Conservation (phyloP, 148 eudicot species). For the Heliosperma pusillum region DNA sequence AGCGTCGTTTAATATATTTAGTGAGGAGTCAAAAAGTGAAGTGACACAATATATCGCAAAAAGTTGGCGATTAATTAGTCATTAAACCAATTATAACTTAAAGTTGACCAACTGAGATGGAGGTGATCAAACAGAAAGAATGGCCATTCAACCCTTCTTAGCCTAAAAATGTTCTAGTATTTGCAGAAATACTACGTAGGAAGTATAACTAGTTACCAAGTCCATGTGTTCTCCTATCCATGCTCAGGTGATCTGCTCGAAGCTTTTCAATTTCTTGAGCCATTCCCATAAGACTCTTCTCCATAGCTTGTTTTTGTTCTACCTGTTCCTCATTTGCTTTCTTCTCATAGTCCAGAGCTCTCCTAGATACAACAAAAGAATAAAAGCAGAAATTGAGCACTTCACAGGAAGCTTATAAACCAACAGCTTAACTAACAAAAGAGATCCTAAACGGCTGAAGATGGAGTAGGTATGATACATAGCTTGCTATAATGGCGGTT, state of each 20-base stretch:
- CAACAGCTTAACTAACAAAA: slow-evolving; percentile 5
- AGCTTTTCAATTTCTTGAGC: slow-evolving; percentile 85
- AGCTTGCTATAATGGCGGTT: neutral
- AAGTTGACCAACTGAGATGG: neutral
- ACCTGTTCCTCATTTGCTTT: slow-evolving; percentile 68
- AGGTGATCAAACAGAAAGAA: neutral
- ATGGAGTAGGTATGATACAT: neutral
- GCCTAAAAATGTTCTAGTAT: neutral
- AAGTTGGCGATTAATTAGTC: neutral
- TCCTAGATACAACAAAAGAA: slow-evolving; percentile 42
- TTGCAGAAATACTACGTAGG: neutral
- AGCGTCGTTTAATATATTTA: no score
- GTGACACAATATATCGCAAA: neutral
- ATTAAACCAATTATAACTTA: neutral
- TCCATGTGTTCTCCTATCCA: slow-evolving; percentile 51
- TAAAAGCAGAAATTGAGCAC: neutral
- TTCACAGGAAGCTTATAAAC: slow-evolving; percentile 12
- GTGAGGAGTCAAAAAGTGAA: neutral
- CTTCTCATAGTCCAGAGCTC: slow-evolving; percentile 70
- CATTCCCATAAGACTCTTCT: slow-evolving; percentile 71
- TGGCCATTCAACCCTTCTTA: no score
- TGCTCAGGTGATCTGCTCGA: slow-evolving; percentile 53
- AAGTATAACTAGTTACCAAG: slow-evolving; percentile 37
- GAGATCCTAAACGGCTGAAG: neutral
- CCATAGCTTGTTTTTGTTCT: slow-evolving; percentile 68